Base-by-base conservation (phyloP, 805 yeast genomes). In the Kuraishia molischiana region DNA sequence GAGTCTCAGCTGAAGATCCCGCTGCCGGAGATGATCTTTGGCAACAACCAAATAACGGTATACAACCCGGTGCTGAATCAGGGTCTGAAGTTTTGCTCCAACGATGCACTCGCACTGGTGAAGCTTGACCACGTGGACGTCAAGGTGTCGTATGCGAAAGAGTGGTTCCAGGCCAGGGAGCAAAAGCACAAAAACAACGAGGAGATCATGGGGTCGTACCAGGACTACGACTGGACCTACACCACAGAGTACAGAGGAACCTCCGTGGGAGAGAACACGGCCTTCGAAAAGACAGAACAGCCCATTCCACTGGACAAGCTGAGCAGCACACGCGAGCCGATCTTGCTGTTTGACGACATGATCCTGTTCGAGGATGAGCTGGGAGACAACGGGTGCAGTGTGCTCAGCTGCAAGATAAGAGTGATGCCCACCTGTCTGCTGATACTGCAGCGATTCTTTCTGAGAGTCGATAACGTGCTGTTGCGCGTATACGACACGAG, bases 181-280 rank as follows among this genome's bases (percentile, higher is more conserved):
- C 59, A 56, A 36, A 60, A 58, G 24, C 47, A 59, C 19, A 44
- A 50, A 35, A 52, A 48, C 32, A 54, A 53, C 10, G 55, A 53
- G 10, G 65, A 19, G 65, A 68, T 52, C 56, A 69, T 52, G 68
- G 73, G 81, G 34, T 73, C 81, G 26, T 74, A 80, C 36, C 81
- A 82, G 48, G 92, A 95, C 2, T 92, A 77, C 54, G 98, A 92
- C 62, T 92, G 99, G 99, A 90, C 98, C 0, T 92, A 92, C 54
- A 74, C 95, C 0, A 77, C 95, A 1, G 58, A 66, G 34, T 92
- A 90, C 55, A 68, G 65, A 42, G 98, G 97, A 0, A 68, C 79
- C 0, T 36, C 41, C 13, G 19, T 45, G 9, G 31, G 33, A 24
- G 35, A 39, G 19, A 49, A 48, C 32, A 42, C 44, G n/a, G 47